Conservation (phyloP, 2,329 filamentous ascomycete genomes). For the Trichoderma cornu-damae region DNA sequence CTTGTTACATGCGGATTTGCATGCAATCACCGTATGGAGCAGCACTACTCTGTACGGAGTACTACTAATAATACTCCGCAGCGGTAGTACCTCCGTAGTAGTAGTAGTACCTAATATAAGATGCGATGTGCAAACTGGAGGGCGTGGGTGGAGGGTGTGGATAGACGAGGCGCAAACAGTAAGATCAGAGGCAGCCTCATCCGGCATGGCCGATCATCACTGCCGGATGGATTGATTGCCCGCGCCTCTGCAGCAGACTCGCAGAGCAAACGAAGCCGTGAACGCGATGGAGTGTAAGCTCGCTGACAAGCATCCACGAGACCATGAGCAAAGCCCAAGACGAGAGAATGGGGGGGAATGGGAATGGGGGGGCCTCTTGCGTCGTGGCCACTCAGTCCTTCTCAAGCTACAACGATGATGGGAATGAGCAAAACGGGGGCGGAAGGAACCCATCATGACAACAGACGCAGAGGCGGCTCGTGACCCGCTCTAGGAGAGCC, state of each 20-base stretch:
- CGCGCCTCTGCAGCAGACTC: slow-evolving; percentile 2
- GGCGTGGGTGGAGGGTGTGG: slow-evolving; percentile 6
- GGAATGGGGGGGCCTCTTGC: neutral
- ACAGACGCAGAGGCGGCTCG: neutral
- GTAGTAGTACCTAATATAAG: too few relatives aligned
- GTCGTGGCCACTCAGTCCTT: neutral
- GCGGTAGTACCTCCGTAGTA: too few relatives aligned
- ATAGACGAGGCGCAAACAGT: slow-evolving; percentile 1
- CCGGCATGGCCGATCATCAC: slow-evolving; percentile 15
- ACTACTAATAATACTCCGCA: neutral
- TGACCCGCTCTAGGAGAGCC: slow-evolving; percentile 1
- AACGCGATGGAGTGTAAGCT: neutral
- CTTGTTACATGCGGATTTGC: neutral
- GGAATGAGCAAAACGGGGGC: neutral
- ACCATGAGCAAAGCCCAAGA: neutral
- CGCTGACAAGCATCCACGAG: neutral
- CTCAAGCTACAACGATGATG: neutral
- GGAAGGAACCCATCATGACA: neutral
- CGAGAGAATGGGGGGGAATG: too few relatives aligned
- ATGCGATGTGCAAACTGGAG: neutral
- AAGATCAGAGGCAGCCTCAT: slow-evolving; percentile 11
- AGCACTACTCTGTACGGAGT: neutral
- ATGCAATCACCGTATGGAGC: neutral
- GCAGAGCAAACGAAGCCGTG: neutral
- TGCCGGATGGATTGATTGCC: slow-evolving; percentile 8